phyloP scores from a whole-genome alignment of 331 rosid genomes.

The Malus hybrid region DNA sequence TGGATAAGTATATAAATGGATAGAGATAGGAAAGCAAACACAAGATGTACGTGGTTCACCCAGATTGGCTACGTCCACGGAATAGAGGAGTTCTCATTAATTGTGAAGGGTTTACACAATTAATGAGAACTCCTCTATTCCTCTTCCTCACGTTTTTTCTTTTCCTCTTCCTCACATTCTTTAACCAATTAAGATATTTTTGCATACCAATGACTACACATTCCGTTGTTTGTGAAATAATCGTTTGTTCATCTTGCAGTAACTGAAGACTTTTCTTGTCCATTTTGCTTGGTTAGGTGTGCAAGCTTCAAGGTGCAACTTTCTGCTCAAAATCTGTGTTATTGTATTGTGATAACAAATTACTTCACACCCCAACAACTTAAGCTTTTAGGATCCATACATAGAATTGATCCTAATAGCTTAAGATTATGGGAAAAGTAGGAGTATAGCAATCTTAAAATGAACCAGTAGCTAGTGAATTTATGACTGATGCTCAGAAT shows the following conservation, averaged over 20 bases:
- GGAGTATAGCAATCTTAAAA: not conserved
- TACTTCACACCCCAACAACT: not conserved
- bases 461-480: not conserved
- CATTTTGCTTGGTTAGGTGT: conserved; percentile 84
- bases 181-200: not conserved
- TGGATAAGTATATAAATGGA: too few relatives aligned
- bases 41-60: too few relatives aligned
- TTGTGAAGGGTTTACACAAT: too few relatives aligned
- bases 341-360: not conserved
- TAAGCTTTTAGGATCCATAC: not conserved
- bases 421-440: not conserved
- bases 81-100: too few relatives aligned
- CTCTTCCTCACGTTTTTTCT: not conserved
- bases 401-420: not conserved
- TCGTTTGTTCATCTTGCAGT: conserved; percentile 43
- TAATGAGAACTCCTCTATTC: too few relatives aligned
- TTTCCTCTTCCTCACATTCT: not conserved
- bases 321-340: not conserved
- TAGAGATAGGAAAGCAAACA: too few relatives aligned
- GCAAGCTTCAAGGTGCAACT: conserved; percentile 65
- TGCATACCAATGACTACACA: not conserved
- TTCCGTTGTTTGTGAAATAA: not conserved
- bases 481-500: conserved; percentile 8
- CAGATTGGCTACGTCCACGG: too few relatives aligned
- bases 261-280: conserved; percentile 77